phyloP scores from a whole-genome alignment of 352 stramenopile species.

The Saprolegnia diclina region DNA sequence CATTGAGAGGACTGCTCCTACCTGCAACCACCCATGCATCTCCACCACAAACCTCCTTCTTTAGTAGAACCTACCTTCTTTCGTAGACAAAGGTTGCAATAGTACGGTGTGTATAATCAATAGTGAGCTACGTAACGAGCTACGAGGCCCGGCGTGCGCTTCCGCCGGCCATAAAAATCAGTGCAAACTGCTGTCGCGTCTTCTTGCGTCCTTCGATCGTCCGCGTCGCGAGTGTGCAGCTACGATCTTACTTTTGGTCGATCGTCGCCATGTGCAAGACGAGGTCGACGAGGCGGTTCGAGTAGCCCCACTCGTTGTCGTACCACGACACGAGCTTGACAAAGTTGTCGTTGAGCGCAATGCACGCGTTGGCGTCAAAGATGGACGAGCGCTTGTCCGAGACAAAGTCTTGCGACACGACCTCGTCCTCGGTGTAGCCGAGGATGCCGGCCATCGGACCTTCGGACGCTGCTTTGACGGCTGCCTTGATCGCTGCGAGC shows the following conservation, averaged over 20 bases:
- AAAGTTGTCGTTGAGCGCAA: conserved; percentile 90
- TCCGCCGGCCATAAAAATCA: no score
- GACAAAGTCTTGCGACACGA: conserved; percentile 29
- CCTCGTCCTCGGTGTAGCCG: conserved; percentile 41
- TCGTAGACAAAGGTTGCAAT: no score
- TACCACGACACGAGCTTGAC: conserved; percentile 95
- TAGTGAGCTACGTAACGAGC: no score
- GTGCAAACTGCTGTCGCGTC: no score
- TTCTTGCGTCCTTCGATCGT: no score
- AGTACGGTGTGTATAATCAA: no score
- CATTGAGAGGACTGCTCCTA: no score
- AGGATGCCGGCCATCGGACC: conserved; percentile 76
- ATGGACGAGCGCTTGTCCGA: conserved; percentile 26
- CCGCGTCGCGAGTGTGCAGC: no score
- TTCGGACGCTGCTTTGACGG: conserved; percentile 88
- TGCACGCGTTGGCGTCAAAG: conserved; percentile 59
- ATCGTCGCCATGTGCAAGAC: conserved; percentile 43
- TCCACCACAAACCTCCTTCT: no score
- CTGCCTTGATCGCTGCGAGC: conserved; percentile 87
- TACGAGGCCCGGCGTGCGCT: no score
- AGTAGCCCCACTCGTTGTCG: conserved; percentile 95
- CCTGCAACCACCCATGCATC: no score
- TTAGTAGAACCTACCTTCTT: no score
- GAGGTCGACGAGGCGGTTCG: conserved; percentile 75
- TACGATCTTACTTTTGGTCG: conserved; percentile 25